phyloP scores from a whole-genome alignment of 441 rosid species.

The Populus tomentosa region DNA sequence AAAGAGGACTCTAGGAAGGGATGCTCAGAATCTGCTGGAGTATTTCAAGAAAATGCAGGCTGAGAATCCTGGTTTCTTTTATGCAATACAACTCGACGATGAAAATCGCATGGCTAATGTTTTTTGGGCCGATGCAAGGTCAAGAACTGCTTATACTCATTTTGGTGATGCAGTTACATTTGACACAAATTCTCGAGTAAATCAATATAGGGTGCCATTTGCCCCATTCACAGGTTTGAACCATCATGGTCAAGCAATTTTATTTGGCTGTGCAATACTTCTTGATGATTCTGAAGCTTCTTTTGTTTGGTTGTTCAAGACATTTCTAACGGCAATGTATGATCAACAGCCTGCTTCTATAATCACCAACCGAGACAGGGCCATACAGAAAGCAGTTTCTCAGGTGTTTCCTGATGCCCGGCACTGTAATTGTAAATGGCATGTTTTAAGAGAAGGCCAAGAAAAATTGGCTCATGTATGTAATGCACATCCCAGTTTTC shows the following conservation, averaged over 20 bases:
- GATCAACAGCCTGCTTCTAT: conserved; percentile 69
- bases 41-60: conserved; percentile 96
- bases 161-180: conserved; percentile 81
- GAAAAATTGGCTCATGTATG: conserved; percentile 85
- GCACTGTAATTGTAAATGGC: conserved; percentile 86
- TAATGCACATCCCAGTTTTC: conserved; percentile 67
- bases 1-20: conserved; percentile 72
- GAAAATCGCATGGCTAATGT: conserved; percentile 83
- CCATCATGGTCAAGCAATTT: conserved; percentile 84
- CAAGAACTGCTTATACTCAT: conserved; percentile 76
- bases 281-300: conserved; percentile 92
- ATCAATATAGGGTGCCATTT: conserved; percentile 79
- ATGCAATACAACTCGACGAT: conserved; percentile 88
- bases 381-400: conserved; percentile 62
- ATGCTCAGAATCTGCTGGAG: conserved; percentile 84
- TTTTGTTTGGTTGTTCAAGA: conserved; percentile 77
- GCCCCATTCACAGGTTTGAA: conserved; percentile 89
- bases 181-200: conserved; percentile 62
- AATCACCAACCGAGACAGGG: conserved; percentile 76
- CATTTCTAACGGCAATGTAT: conserved; percentile 87
- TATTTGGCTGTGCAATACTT: conserved; percentile 92
- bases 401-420: conserved; percentile 81
- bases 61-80: conserved; percentile 94
- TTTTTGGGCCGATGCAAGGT: conserved; percentile 97
- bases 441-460: conserved; percentile 81